phyloP scores from a whole-genome alignment of 169 alveolate genomes.

The Eimeria sp. region DNA sequence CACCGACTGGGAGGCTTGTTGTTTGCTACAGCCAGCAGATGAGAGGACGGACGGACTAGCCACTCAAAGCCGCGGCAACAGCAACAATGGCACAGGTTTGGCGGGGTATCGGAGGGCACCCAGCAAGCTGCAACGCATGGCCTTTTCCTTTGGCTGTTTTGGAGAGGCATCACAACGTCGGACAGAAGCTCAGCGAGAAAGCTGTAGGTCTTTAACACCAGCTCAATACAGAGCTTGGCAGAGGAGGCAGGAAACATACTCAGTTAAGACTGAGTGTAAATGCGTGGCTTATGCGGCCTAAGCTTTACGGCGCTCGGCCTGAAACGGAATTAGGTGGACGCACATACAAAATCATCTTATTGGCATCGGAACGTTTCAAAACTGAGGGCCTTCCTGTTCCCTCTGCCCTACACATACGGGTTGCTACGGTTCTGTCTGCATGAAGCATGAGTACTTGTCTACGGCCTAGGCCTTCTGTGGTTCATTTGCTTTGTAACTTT shows the following conservation, averaged over 20 bases:
- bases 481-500: background rate
- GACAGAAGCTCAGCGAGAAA: background rate
- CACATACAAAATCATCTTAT: background rate
- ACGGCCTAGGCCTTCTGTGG: background rate
- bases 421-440: background rate
- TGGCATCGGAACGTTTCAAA: background rate
- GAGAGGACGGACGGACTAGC: conserved; percentile 18
- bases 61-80: conserved; percentile 17
- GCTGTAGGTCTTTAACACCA: background rate
- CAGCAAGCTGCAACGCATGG: conserved; percentile 58
- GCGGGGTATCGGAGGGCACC: conserved; percentile 22
- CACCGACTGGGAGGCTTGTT: conserved; percentile 62
- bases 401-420: background rate
- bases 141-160: conserved; percentile 36
- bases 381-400: background rate
- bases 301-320: background rate
- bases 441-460: background rate
- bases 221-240: conserved; percentile 12
- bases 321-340: background rate
- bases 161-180: conserved; percentile 57
- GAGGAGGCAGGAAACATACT: conserved; percentile 1
- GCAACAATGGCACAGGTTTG: background rate
- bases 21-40: conserved; percentile 66
- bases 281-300: background rate
- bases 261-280: background rate